Evolutionary conservation across 495 filamentous ascomycete species (phyloP), one percentile per base, ranked within the genome.

Genomic region (Aspergillus wentii): DNA sequence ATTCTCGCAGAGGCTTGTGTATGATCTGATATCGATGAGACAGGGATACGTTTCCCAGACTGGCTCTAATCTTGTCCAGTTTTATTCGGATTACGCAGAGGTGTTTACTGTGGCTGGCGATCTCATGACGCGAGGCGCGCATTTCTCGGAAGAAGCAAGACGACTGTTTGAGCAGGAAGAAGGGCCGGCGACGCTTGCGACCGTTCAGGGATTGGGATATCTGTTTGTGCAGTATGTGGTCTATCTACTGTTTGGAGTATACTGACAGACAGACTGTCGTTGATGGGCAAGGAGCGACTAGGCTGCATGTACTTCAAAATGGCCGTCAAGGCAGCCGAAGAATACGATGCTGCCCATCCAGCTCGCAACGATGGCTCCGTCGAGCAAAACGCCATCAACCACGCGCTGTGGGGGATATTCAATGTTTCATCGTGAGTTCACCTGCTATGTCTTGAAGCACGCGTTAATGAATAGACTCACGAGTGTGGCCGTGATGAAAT

Each of bases 1-100:
- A 64, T 75, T 22, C 61, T 70, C 11, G 51, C 64, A 10, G 44
- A 43, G 30, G 56, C 37, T 35, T 57, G 46, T 55, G 64, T 53
- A 51, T 26, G 51, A n/a, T n/a, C 46, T 23, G 4, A 13, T 9
- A 18, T 4, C 8, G 9, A 11, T 4, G 32, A 17, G 8, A 6
- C 22, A 25, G 4, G 26, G 14, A 4, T 6, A n/a, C 26, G n/a
- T n/a, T 29, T 29, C 14, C 10, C 14, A 13, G 22, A 25, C 11
- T 5, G 22, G 11, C 30, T 15, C 28, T 25, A 28, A 8, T 18
- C 14, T 19, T 20, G 7, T 8, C 14, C 36, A 57, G 55, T 59
- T 46, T 38, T 46, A 48, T 35, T 56, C 38, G 28, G 49, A 62
- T 30, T 59, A 59, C 28, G 38, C 38, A 14, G 56, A 59, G 16